phyloP scores from a whole-genome alignment of 495 filamentous ascomycete species.

The Penicillium bialowiezense region DNA sequence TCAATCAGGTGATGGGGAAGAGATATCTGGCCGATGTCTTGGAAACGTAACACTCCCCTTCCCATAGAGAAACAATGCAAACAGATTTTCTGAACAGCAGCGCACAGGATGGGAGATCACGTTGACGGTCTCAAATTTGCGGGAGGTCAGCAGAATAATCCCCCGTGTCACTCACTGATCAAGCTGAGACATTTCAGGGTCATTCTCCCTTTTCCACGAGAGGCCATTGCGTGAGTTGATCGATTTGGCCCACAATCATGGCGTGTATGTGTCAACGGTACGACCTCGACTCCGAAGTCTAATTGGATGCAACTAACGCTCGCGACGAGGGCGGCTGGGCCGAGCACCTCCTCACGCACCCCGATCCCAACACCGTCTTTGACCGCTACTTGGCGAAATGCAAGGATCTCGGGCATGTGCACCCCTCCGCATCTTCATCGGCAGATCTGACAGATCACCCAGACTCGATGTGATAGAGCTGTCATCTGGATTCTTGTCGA shows the following conservation, averaged over 20 bases:
- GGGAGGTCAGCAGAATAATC: constrained; percentile 35
- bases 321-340: constrained; percentile 48
- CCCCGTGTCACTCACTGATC: neutral
- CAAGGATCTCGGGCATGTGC: constrained; percentile 44
- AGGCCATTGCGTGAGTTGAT: constrained; percentile 47
- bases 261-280: constrained; percentile 55
- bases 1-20: constrained; percentile 47
- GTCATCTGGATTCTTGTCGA: constrained; percentile 52
- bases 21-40: constrained; percentile 50
- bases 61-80: neutral
- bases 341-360: constrained; percentile 52
- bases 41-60: constrained; percentile 37
- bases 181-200: constrained; percentile 26
- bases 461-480: constrained; percentile 57
- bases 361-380: constrained; percentile 42
- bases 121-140: constrained; percentile 59
- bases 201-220: constrained; percentile 53
- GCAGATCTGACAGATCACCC: neutral
- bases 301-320: neutral
- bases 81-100: neutral
- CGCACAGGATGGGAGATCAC: constrained; percentile 51
- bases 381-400: constrained; percentile 51
- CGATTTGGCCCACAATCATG: constrained; percentile 51
- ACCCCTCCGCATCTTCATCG: neutral
- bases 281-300: neutral